Conservation (phyloP, 2,329 filamentous ascomycete species). For the Sarocladium kiliense region DNA sequence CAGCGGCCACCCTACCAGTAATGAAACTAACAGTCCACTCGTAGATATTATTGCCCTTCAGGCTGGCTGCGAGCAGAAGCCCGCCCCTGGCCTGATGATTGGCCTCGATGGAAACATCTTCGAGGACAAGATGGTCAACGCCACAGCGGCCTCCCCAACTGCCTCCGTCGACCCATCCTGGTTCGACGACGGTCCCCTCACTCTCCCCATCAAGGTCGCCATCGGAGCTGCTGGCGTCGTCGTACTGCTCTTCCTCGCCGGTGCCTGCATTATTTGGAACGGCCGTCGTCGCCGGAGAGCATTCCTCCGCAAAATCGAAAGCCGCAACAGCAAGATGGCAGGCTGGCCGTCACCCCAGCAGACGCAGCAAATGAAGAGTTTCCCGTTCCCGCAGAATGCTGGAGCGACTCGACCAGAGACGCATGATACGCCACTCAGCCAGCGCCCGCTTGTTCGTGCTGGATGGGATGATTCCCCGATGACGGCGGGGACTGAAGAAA, state of each 20-base stretch:
- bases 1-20: not conserved
- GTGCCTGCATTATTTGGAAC: conserved; percentile 49
- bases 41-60: conserved; percentile 45
- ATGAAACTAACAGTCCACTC: conserved; percentile 16
- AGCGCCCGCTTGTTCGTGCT: conserved; percentile 35
- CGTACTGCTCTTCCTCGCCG: conserved; percentile 40
- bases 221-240: conserved; percentile 49
- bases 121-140: conserved; percentile 39
- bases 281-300: conserved; percentile 51
- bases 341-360: conserved; percentile 35
- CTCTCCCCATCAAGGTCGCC: conserved; percentile 51
- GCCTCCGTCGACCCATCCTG: conserved; percentile 34
- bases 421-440: conserved; percentile 20
- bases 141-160: conserved; percentile 42
- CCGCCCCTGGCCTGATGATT: conserved; percentile 40
- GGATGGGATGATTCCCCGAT: conserved; percentile 50
- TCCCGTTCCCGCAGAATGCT: conserved; percentile 10
- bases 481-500: conserved; percentile 33
- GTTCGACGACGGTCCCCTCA: conserved; percentile 39
- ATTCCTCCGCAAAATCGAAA: conserved; percentile 43
- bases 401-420: conserved; percentile 12
- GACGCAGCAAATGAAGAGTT: conserved; percentile 17
- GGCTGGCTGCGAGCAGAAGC: conserved; percentile 51
- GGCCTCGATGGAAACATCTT: conserved; percentile 49
- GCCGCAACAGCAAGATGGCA: conserved; percentile 26